A percentile compares a stretch with the other conserved stretches of the same genome.
Conservation (phyloP, 179 eudicot genomes). For the Pouteria campechiana region DNA sequence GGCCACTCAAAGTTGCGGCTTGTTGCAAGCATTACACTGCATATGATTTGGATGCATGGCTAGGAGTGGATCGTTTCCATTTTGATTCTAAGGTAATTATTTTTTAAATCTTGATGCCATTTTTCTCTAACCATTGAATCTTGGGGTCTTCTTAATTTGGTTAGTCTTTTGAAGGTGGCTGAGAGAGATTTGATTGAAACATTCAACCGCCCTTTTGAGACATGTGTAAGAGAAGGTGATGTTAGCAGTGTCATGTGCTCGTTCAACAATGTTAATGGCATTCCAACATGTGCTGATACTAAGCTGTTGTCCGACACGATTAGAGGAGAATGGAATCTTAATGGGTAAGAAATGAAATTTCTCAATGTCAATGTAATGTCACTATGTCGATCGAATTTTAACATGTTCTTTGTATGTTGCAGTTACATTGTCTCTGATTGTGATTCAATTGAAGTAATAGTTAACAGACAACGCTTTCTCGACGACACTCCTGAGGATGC, state of each 20-base stretch:
- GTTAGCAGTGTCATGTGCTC: constrained; percentile 3
- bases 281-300: constrained; percentile 8
- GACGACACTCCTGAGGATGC: constrained; percentile 17
- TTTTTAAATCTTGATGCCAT: too few relatives aligned
- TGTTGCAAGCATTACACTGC: constrained; percentile 70
- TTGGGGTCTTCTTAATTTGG: too few relatives aligned
- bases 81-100: constrained; percentile 39
- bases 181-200: not conserved
- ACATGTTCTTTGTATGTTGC: too few relatives aligned
- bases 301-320: constrained; percentile 1
- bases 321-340: constrained; percentile 2
- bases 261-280: not conserved
- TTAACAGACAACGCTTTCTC: constrained; percentile 7
- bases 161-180: not conserved
- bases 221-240: constrained; percentile 1
- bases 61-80: constrained; percentile 59
- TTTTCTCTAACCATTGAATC: too few relatives aligned
- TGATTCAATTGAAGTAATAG: constrained; percentile 11
- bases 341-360: constrained; percentile 7
- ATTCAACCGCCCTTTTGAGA: not conserved
- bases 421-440: constrained; percentile 16
- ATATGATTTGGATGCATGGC: constrained; percentile 69
- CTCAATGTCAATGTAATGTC: too few relatives aligned
- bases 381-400: too few relatives aligned
- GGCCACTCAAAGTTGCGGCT: constrained; percentile 57